phyloP scores from a whole-genome alignment of 768 basidiomycete genomes.

The Tulasnella sp. region DNA sequence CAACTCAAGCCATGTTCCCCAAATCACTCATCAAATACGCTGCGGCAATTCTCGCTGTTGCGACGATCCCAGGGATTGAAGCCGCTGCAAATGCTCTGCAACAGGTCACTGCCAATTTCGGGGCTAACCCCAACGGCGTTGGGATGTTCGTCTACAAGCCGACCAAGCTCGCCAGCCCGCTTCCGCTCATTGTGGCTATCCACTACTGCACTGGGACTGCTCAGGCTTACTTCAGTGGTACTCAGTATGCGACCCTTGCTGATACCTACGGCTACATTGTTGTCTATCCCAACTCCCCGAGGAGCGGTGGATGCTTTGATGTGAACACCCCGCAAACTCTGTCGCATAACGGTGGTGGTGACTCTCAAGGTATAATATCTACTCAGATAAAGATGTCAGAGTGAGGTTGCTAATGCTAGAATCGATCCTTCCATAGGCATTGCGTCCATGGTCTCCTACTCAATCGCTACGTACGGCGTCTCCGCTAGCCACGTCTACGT shows the following conservation, averaged over 20 bases:
- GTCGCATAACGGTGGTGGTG: slow-evolving; percentile 45
- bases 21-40: no score
- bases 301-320: not conserved
- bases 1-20: no score
- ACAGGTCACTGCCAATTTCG: slow-evolving; percentile 30
- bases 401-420: no score
- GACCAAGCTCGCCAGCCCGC: slow-evolving; percentile 29
- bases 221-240: slow-evolving; percentile 40
- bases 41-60: not conserved
- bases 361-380: slow-evolving; percentile 24
- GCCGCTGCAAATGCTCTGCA: not conserved
- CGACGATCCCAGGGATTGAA: not conserved
- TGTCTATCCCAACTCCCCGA: slow-evolving; percentile 32
- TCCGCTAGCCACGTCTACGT: slow-evolving; percentile 34
- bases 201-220: slow-evolving; percentile 44
- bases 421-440: not conserved
- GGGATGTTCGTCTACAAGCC: slow-evolving; percentile 36
- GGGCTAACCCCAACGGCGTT: slow-evolving; percentile 44
- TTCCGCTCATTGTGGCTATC: slow-evolving; percentile 38
- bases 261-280: slow-evolving; percentile 43
- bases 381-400: no score
- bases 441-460: slow-evolving; percentile 3
- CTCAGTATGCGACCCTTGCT: slow-evolving; percentile 40
- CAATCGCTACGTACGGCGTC: slow-evolving; percentile 2
- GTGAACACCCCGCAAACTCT: slow-evolving; percentile 32